Conservation (phyloP, 2,329 filamentous ascomycete genomes). For the Paramyrothecium roridum region DNA sequence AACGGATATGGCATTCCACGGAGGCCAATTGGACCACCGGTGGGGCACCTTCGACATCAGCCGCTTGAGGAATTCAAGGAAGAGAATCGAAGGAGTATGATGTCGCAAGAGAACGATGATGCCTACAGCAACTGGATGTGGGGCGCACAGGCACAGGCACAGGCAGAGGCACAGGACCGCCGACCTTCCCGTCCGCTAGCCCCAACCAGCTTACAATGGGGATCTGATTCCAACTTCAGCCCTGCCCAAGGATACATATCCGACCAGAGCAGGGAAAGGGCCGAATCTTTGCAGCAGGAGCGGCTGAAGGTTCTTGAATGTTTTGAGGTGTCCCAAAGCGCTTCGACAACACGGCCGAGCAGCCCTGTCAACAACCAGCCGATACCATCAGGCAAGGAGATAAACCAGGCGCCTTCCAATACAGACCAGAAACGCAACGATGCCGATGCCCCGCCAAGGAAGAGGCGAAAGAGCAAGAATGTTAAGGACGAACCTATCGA, state of each 20-base stretch:
- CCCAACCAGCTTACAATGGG: conserved; percentile 57
- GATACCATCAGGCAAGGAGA: conserved; percentile 7
- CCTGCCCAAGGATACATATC: conserved; percentile 56
- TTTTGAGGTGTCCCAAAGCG: conserved; percentile 55
- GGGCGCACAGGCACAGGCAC: too few species aligned
- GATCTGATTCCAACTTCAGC: conserved; percentile 65
- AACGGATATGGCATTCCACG: conserved; percentile 17
- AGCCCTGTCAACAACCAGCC: conserved; percentile 41
- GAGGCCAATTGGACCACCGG: conserved; percentile 26
- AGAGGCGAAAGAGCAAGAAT: conserved; percentile 53
- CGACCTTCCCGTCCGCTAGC: conserved; percentile 28
- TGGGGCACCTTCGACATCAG: conserved; percentile 40
- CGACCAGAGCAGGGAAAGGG: conserved; percentile 52
- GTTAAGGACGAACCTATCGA: conserved; percentile 35
- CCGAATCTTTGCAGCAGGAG: conserved; percentile 52
- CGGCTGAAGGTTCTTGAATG: conserved; percentile 56
- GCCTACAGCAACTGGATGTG: conserved; percentile 41
- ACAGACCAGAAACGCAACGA: conserved; percentile 28
- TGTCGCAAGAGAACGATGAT: conserved; percentile 26
- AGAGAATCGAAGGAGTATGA: conserved; percentile 30
- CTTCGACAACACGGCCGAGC: conserved; percentile 55
- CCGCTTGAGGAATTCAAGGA: conserved; percentile 38
- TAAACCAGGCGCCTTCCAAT: conserved; percentile 17
- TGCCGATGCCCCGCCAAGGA: conserved; percentile 39
- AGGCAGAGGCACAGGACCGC: too few species aligned